Evolutionary conservation across 2,329 filamentous ascomycete species (phyloP).

Genomic region (Ceratocystiopsis brevicomis): DNA sequence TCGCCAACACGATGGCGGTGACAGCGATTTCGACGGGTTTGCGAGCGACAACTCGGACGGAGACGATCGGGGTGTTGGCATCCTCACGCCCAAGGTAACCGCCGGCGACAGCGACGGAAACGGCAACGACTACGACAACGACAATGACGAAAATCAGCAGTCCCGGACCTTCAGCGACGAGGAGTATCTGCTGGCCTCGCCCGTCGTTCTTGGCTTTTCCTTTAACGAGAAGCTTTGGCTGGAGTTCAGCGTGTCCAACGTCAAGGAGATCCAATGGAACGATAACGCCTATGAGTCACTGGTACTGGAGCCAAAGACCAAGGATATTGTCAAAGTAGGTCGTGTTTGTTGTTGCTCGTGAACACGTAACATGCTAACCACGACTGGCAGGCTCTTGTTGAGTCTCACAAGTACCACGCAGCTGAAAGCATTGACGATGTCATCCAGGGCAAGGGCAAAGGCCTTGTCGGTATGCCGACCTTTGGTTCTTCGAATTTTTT

Average conservation of each 20-base stretch:
- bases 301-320: slow-evolving; percentile 45
- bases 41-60: slow-evolving; percentile 21
- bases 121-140: neutral
- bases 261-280: slow-evolving; percentile 73
- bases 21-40: slow-evolving; percentile 30
- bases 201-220: slow-evolving; percentile 69
- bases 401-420: slow-evolving; percentile 66
- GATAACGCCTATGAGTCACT: slow-evolving; percentile 64
- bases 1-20: slow-evolving; percentile 43
- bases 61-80: slow-evolving; percentile 16
- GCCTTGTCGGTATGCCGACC: slow-evolving; percentile 42
- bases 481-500: neutral
- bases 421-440: slow-evolving; percentile 69
- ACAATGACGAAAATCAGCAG: slow-evolving; percentile 13
- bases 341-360: neutral
- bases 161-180: slow-evolving; percentile 47
- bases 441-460: slow-evolving; percentile 69
- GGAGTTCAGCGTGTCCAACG: slow-evolving; percentile 62
- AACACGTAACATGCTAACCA: too few species aligned
- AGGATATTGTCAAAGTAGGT: slow-evolving; percentile 44
- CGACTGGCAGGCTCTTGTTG: slow-evolving; percentile 44
- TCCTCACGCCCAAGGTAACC: neutral
- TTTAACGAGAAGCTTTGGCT: slow-evolving; percentile 84
- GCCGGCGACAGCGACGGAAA: slow-evolving; percentile 3
- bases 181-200: slow-evolving; percentile 66